Percentiles rank a stretch among this genome's conserved stretches.
These are phyloP conservation scores for Vitis hybrid DNA, from an alignment of 177 flowering plant species.

Conservation along the genomic window DNA sequence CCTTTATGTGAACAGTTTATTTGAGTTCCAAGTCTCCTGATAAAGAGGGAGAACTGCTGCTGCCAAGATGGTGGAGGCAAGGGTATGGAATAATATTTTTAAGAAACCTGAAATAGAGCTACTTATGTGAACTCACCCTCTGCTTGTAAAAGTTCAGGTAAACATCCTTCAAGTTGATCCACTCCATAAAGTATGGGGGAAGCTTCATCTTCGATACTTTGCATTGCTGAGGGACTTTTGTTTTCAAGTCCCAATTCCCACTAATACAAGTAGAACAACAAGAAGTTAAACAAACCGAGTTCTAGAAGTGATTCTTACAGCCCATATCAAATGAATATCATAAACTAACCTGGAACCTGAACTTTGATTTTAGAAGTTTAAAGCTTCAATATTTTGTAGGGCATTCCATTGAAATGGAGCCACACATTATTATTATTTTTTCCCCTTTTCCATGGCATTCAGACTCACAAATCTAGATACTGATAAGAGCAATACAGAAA, in stretches of 20 bases:
- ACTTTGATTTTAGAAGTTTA: no score
- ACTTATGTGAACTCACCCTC: slow-evolving; percentile 43
- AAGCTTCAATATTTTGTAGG: no score
- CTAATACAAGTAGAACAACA: slow-evolving; percentile 34
- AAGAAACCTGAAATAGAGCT: no score
- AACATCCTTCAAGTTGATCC: slow-evolving; percentile 94
- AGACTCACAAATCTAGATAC: not conserved
- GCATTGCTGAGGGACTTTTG: slow-evolving; percentile 93
- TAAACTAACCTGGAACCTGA: no score
- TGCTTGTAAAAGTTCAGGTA: slow-evolving; percentile 80
- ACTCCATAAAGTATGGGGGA: slow-evolving; percentile 85
- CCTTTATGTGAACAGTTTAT: no score
- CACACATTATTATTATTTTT: no score
- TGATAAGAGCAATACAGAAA: not conserved
- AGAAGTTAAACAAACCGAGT: slow-evolving; percentile 8
- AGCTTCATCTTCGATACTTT: slow-evolving; percentile 58
- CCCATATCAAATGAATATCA: not conserved
- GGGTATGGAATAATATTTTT: no score
- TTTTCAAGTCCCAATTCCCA: slow-evolving; percentile 98
- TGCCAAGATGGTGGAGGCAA: no score
- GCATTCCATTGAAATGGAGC: no score
- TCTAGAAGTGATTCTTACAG: not conserved
- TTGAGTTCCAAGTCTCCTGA: not conserved
- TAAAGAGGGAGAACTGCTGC: not conserved
- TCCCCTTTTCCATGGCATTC: no score